Evolutionary conservation across 192 early-diverging fungal species (phyloP).

Genomic region (Backusella parvicylindrica): DNA sequence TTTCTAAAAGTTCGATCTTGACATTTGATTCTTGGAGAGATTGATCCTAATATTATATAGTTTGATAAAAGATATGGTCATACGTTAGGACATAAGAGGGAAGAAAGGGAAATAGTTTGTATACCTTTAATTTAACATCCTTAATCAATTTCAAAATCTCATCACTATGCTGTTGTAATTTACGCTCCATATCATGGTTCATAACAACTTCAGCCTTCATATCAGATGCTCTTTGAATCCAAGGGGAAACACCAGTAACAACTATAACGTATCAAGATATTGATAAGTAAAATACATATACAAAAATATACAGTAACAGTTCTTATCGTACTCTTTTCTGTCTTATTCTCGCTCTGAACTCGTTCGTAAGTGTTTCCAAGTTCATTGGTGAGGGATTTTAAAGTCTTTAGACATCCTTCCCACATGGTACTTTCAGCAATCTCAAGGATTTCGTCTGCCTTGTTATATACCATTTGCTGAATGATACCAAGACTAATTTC

Average conservation of each 20-base stretch:
- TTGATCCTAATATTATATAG: constrained; percentile 55
- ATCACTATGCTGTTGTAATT: constrained; percentile 69
- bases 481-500: constrained; percentile 38
- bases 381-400: constrained; percentile 45
- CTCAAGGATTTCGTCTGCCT: constrained; percentile 53
- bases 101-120: not conserved
- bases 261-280: constrained; percentile 27
- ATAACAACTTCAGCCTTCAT: constrained; percentile 78
- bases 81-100: not conserved
- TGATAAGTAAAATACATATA: not conserved
- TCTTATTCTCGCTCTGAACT: constrained; percentile 49
- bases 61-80: not conserved
- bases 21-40: constrained; percentile 66
- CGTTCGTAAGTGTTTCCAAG: constrained; percentile 39
- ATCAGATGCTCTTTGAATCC: constrained; percentile 71
- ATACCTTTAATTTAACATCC: constrained; percentile 72
- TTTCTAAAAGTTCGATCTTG: constrained; percentile 78
- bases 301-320: not conserved
- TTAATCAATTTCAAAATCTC: constrained; percentile 78
- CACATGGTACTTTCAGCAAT: constrained; percentile 59
- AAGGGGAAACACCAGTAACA: constrained; percentile 58
- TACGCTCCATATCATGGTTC: constrained; percentile 75
- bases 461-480: constrained; percentile 52
- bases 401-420: constrained; percentile 50
- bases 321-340: constrained; percentile 41